A percentile compares a stretch with the other conserved stretches of the same genome.
phyloP scores from a whole-genome alignment of 768 basidiomycete species.

The Asterophora lycoperdoides region DNA sequence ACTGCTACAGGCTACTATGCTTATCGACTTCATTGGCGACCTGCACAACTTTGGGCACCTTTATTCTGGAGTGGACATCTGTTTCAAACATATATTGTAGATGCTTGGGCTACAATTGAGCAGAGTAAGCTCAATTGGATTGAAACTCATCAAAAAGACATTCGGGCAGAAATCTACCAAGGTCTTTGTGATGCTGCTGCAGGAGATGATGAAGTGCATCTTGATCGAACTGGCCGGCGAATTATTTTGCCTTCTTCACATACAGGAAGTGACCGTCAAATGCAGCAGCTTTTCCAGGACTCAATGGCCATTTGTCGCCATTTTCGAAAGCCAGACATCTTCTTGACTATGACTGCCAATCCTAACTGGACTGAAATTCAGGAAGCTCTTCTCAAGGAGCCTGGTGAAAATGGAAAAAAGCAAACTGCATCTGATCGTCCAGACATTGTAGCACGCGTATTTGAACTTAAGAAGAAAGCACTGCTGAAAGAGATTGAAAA shows the following conservation, averaged over 20 bases:
- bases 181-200: constrained; percentile 27
- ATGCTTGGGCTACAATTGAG: constrained; percentile 36
- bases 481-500: constrained; percentile 35
- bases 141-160: constrained; percentile 22
- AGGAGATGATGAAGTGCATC: constrained; percentile 16
- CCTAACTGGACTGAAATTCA: constrained; percentile 38
- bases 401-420: too few species aligned
- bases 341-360: constrained; percentile 45
- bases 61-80: constrained; percentile 31
- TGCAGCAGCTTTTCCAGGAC: constrained; percentile 39
- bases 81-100: constrained; percentile 35
- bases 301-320: constrained; percentile 33
- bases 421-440: constrained; percentile 42
- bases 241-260: constrained; percentile 36
- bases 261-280: constrained; percentile 30
- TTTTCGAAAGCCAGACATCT: constrained; percentile 34
- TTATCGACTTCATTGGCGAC: constrained; percentile 24
- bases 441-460: constrained; percentile 46
- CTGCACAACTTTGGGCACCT: constrained; percentile 19
- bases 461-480: constrained; percentile 38
- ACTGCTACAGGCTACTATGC: constrained; percentile 24
- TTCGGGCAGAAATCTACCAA: constrained; percentile 30
- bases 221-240: constrained; percentile 22
- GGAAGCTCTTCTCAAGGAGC: constrained; percentile 31
- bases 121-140: constrained; percentile 29